Base-by-base conservation (phyloP, 805 yeast genomes). In the Komagataella kurtzmanii region DNA sequence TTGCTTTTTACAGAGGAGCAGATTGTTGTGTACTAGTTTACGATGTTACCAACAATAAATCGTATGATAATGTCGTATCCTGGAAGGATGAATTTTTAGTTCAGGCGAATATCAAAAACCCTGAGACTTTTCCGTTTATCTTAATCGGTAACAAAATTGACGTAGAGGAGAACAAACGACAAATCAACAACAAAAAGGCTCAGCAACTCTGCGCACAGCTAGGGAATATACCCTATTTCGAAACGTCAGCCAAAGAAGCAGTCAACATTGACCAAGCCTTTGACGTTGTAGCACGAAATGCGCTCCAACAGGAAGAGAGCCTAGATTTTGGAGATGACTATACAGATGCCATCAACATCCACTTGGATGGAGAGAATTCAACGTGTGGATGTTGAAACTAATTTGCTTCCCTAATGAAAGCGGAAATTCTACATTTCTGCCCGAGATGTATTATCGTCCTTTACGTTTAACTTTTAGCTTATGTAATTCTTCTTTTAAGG, bases 191-290 rank as follows among this genome's bases (percentile, higher is more conserved):
- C 47, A 78, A 78, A 64, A 77, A 77, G 58, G 75, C 79, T 51
- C 69, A 71, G 54, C 68, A 72, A 49, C 54, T 68, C 48, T 65
- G 69, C 55, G 60, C 63, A 21, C 75, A 71, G 56, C 76, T 64
- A 70, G 80, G 62, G 59, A 88, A 89, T 56, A 74, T 89, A 55
- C 98, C 99, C 3, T 81, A 90, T 54, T 91, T 93, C 63, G 96
- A 91, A 67, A 91, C 99, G n/a, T 83, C 93, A 73, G 99, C 99
- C 17, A 93, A 91, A 71, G 97, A 89, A 65, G 89, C 93, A 14
- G 87, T 90, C 49, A 95, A 95, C 59, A 96, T 91, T 43, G 97
- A 90, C 62, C 82, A 85, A 60, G 98, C 98, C 2, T 91, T 91
- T 63, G 97, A 93, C 65, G 95, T 90, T 46, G 87, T 91, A 60